Conservation (phyloP, 176 grass and related monocot species). For the Aegilops sharonensis region DNA sequence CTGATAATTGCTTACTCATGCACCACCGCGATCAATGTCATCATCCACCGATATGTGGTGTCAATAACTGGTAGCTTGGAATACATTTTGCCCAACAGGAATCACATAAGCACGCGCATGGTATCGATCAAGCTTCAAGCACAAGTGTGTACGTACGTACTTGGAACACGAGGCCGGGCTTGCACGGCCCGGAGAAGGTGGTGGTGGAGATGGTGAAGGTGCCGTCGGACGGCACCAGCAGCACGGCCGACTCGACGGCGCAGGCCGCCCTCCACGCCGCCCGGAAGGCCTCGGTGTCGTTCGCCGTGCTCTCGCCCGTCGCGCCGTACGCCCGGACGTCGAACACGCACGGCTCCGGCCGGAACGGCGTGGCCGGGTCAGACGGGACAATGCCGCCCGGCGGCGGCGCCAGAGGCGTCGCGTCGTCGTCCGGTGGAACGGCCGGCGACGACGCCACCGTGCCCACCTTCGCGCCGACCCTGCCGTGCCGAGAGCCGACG, state of each 20-base stretch:
- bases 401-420: neutral
- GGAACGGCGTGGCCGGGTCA: slow-evolving; percentile 36
- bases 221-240: slow-evolving; percentile 70
- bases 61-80: neutral
- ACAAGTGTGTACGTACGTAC: slow-evolving; percentile 33
- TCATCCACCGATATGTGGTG: too few relatives aligned
- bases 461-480: neutral
- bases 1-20: too few relatives aligned
- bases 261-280: slow-evolving; percentile 69
- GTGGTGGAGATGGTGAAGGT: slow-evolving; percentile 77
- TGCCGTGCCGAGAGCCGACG: neutral
- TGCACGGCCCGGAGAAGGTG: slow-evolving; percentile 80
- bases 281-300: slow-evolving; percentile 78
- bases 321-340: slow-evolving; percentile 80
- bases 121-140: neutral
- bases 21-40: too few relatives aligned
- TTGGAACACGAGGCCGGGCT: slow-evolving; percentile 75
- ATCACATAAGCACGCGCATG: too few relatives aligned
- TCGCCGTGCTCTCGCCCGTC: slow-evolving; percentile 49
- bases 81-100: too few relatives aligned
- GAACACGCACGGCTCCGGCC: slow-evolving; percentile 57
- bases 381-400: slow-evolving; percentile 39
- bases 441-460: slow-evolving; percentile 34
- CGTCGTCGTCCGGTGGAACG: slow-evolving; percentile 16
- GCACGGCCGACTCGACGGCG: slow-evolving; percentile 43